Evolutionary conservation across 495 filamentous ascomycete genomes (phyloP), one percentile per base, ranked within the genome.

Genomic region (Talaromyces adpressus): DNA sequence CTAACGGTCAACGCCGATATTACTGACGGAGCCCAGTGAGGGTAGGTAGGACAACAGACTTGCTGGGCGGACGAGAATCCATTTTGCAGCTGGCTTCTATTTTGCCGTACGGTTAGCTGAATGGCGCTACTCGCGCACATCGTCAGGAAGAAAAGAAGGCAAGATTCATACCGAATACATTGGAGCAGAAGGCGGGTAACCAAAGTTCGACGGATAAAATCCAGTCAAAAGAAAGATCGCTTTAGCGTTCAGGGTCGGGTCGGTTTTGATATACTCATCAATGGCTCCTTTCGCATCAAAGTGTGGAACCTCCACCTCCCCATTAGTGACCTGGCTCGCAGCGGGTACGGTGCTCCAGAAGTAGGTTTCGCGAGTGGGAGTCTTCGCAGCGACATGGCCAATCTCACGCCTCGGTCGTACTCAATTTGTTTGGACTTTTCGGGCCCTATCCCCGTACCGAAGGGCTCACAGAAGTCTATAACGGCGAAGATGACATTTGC

Each of bases 401-500:
- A 68, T 58, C 77, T 81, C 62, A 75, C 79, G 18, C 71, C 73
- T 59, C 82, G 78, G 62, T 74, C 67, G 12, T 76, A 51, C 64
- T 84, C 81, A 27, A 73, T 64, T 8, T 83, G 75, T 52, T 77
- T 77, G 4, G 71, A 51, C 71, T 66, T 54, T 63, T 69, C 27
- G 20, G 62, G 62, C 63, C 62, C 64, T 72, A 73, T 14, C 27
- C 52, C 52, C 11, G 52, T 56, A 6, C 52, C 52, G 12, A 56
- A 56, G 27, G 67, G 36, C 3, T 49, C 61, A 71, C 70, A 79
- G 71, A 82, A 85, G 62, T 85, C 79, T 3, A 80, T 84, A 32
- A 77, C 72, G 47, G 68, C 73, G 68, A 82, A 86, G 67, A 84
- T 79, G 36, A 68, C 75, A 29, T 71, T 68, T 6, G 81, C 79